phyloP scores from a whole-genome alignment of 768 basidiomycete genomes.

The Grammothele lineata region DNA sequence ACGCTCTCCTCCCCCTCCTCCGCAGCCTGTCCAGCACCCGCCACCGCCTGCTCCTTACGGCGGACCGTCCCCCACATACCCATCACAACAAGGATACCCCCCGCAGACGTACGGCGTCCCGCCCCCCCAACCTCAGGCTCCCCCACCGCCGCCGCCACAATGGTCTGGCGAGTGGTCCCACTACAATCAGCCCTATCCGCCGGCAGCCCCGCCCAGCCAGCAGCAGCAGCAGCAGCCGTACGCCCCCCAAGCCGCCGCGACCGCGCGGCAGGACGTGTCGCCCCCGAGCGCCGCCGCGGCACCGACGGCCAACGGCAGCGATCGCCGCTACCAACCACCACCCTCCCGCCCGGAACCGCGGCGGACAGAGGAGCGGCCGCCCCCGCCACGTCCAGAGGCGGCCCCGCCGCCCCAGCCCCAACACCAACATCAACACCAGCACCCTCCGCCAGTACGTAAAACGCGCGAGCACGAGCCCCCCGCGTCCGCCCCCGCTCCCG shows the following conservation, averaged over 20 bases:
- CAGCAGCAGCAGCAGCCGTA: slow-evolving; percentile 3
- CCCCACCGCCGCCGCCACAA: slow-evolving; percentile 8
- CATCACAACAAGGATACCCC: slow-evolving; percentile 27
- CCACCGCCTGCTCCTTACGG: slow-evolving; percentile 25
- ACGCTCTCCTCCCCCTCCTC: slow-evolving; percentile 17
- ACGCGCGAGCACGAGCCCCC: neutral
- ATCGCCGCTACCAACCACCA: slow-evolving; percentile 14
- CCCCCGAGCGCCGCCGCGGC: too few species aligned
- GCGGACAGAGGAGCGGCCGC: slow-evolving; percentile 19
- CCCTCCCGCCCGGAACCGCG: slow-evolving; percentile 16
- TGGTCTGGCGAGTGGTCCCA: slow-evolving; percentile 16
- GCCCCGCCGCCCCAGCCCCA: slow-evolving; percentile 14
- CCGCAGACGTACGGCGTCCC: slow-evolving; percentile 26
- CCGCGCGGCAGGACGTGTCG: slow-evolving; percentile 6
- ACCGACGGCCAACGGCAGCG: slow-evolving; percentile 5
- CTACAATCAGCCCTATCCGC: slow-evolving; percentile 15
- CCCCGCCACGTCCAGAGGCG: slow-evolving; percentile 12
- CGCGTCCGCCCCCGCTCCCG: neutral
- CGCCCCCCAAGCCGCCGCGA: neutral
- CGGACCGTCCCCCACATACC: slow-evolving; percentile 23
- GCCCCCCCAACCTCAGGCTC: slow-evolving; percentile 19
- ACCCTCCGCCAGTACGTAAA: slow-evolving; percentile 4
- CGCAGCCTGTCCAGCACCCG: slow-evolving; percentile 14
- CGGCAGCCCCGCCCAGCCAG: slow-evolving; percentile 10
- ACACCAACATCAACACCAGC: slow-evolving; percentile 13